Evolutionary conservation across 106 monocot species (phyloP).

Genomic region (Apostasia ramifera): DNA sequence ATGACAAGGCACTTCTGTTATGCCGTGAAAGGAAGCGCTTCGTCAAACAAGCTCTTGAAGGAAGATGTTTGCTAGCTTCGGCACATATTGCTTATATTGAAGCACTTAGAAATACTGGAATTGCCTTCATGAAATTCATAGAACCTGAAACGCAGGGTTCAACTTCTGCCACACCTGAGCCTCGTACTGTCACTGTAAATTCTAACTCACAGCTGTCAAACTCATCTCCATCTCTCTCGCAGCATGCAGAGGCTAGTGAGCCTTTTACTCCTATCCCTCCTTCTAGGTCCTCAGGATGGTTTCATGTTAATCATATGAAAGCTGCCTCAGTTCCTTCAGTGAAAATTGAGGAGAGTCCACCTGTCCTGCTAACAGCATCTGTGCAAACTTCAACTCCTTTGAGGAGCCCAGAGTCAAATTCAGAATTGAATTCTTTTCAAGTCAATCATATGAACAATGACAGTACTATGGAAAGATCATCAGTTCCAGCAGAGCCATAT

Average conservation of each 20-base stretch:
- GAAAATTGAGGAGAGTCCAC: constrained; percentile 52
- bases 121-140: constrained; percentile 60
- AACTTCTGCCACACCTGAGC: constrained; percentile 60
- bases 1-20: constrained; percentile 73
- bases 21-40: constrained; percentile 79
- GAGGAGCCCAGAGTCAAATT: not conserved
- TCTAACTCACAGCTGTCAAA: constrained; percentile 45
- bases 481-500: constrained; percentile 15
- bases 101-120: constrained; percentile 72
- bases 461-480: constrained; percentile 49
- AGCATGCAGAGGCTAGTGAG: constrained; percentile 34
- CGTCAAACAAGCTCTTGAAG: constrained; percentile 75
- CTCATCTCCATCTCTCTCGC: constrained; percentile 55
- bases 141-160: constrained; percentile 63
- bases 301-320: constrained; percentile 82
- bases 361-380: constrained; percentile 32
- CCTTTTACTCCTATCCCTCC: constrained; percentile 54
- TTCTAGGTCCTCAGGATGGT: constrained; percentile 28
- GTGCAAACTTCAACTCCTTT: constrained; percentile 21
- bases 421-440: constrained; percentile 24
- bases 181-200: constrained; percentile 41
- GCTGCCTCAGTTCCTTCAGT: constrained; percentile 33
- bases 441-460: constrained; percentile 72
- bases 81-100: constrained; percentile 77
- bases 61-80: constrained; percentile 63